A percentile compares a stretch with the other conserved stretches of the same genome.
These are phyloP conservation scores for Plasmopara muralis DNA, from an alignment of 352 stramenopile species.

Conservation along the genomic window DNA sequence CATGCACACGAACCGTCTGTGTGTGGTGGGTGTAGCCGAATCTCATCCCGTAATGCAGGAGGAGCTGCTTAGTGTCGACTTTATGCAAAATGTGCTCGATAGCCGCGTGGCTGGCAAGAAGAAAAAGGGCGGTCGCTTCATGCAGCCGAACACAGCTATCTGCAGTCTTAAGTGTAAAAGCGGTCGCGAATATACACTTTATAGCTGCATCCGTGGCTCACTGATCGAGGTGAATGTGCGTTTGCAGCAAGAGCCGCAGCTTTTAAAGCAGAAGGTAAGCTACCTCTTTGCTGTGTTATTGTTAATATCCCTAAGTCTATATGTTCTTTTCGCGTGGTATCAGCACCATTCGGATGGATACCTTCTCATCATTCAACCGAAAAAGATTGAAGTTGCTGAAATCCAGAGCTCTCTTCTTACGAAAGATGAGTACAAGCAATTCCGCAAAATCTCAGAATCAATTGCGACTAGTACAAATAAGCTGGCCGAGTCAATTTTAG, in stretches of 20 bases:
- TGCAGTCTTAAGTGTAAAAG: constrained; percentile 63
- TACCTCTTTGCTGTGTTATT: not conserved
- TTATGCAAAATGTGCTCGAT: constrained; percentile 52
- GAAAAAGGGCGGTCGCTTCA: constrained; percentile 77
- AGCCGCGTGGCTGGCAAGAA: constrained; percentile 81
- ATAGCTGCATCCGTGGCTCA: constrained; percentile 74
- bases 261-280: constrained; percentile 52
- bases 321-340: not conserved
- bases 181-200: constrained; percentile 51
- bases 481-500: not conserved
- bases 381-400: constrained; percentile 65
- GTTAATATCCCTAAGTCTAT: not conserved
- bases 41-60: constrained; percentile 65
- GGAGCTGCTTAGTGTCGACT: constrained; percentile 54
- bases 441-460: constrained; percentile 35
- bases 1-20: constrained; percentile 87
- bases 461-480: constrained; percentile 4
- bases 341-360: constrained; percentile 70
- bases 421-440: constrained; percentile 72
- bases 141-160: constrained; percentile 59
- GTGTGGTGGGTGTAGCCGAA: constrained; percentile 64
- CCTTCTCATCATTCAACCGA: constrained; percentile 77
- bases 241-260: constrained; percentile 41
- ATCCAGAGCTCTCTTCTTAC: constrained; percentile 79
- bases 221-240: constrained; percentile 78